Conservation (phyloP, 2,329 filamentous ascomycete species). For the Aquanectria penicillioides region DNA sequence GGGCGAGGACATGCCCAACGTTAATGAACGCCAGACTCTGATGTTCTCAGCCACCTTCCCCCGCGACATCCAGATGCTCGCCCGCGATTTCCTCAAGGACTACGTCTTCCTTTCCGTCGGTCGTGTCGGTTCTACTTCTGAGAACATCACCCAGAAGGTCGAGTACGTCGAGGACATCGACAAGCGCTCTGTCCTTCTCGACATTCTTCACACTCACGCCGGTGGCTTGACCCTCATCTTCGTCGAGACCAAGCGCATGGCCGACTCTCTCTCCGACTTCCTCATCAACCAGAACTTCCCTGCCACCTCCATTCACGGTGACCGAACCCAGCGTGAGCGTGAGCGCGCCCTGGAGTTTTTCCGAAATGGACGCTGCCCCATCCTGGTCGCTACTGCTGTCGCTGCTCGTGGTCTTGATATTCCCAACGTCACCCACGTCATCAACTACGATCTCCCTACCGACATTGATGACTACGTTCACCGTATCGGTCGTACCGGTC, state of each 20-base stretch:
- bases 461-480: slow-evolving; percentile 99
- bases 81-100: slow-evolving; percentile 98
- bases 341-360: slow-evolving; percentile 98
- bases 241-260: slow-evolving; percentile 99
- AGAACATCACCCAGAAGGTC: slow-evolving; percentile 99
- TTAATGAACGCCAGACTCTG: slow-evolving; percentile 90
- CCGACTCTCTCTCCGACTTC: slow-evolving; percentile 96
- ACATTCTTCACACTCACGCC: slow-evolving; percentile 95
- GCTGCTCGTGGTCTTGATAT: slow-evolving; percentile 93
- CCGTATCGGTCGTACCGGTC: slow-evolving; percentile 98
- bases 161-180: slow-evolving; percentile 97
- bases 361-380: slow-evolving; percentile 93
- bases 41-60: slow-evolving; percentile 99
- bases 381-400: slow-evolving; percentile 95
- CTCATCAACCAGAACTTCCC: slow-evolving; percentile 99
- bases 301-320: slow-evolving; percentile 97
- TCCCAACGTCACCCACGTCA: slow-evolving; percentile 93
- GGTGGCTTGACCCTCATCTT: slow-evolving; percentile 94
- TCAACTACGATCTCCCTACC: slow-evolving; percentile 99
- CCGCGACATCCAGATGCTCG: slow-evolving; percentile 98
- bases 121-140: slow-evolving; percentile 98
- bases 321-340: slow-evolving; percentile 98
- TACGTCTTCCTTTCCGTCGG: slow-evolving; percentile 99
- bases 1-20: slow-evolving; percentile 94
- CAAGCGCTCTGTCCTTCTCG: slow-evolving; percentile 97